These are phyloP conservation scores for Paraphoma sp. DNA, from an alignment of 2,329 filamentous ascomycete genomes.

Conservation along the genomic window DNA sequence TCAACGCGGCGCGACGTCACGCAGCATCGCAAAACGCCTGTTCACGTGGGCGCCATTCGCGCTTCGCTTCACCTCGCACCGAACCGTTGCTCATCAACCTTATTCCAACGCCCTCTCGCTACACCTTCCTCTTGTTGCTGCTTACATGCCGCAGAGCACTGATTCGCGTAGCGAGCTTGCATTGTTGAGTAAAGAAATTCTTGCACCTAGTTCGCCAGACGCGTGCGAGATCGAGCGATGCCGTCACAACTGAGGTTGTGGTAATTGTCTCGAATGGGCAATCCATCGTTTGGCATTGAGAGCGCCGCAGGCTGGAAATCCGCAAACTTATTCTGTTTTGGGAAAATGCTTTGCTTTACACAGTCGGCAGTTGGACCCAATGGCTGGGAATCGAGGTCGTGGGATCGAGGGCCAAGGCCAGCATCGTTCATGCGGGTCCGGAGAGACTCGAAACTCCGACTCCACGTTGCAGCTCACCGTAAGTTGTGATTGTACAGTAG, in stretches of 20 bases:
- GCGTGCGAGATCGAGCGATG: not conserved
- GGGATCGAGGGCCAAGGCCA: not conserved
- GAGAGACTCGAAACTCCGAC: not conserved
- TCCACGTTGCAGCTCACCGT: not conserved
- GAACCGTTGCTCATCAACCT: not conserved
- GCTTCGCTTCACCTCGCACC: not conserved
- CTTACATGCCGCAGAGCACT: not conserved
- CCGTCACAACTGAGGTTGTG: not conserved
- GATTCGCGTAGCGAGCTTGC: not conserved
- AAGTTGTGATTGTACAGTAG: no score
- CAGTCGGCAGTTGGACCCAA: not conserved
- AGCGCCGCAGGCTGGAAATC: not conserved
- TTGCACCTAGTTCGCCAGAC: not conserved
- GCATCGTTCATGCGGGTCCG: not conserved
- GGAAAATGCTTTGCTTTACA: no score
- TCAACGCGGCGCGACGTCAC: slow-evolving; percentile 16
- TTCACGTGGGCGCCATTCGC: slow-evolving; percentile 11
- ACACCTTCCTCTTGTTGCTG: not conserved
- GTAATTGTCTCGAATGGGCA: not conserved
- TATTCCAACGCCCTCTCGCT: slow-evolving; percentile 5
- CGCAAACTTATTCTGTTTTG: no score
- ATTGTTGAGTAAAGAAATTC: not conserved
- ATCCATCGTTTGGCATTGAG: not conserved
- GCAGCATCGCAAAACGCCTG: slow-evolving; percentile 11
- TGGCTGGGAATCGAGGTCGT: not conserved